phyloP scores from a whole-genome alignment of 2,329 filamentous ascomycete genomes.

The Clathrospora elynae region DNA sequence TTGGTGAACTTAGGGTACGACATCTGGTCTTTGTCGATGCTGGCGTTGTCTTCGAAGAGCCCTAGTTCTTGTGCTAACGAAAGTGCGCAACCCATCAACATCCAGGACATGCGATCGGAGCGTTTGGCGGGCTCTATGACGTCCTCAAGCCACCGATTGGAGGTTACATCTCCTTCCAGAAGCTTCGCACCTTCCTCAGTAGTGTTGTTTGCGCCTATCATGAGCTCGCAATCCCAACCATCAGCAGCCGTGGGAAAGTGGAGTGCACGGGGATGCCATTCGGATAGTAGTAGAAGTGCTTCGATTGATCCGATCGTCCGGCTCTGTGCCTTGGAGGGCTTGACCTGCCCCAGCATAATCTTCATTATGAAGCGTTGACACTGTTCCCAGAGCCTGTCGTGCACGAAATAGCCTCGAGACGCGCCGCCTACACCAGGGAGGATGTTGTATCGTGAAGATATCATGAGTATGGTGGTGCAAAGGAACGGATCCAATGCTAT shows the following conservation, averaged over 20 bases:
- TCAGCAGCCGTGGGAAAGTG: slow-evolving; percentile 60
- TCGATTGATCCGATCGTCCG: slow-evolving; percentile 60
- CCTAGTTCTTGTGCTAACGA: slow-evolving; percentile 60
- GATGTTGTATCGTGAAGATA: slow-evolving; percentile 58
- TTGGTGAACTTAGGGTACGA: slow-evolving; percentile 41
- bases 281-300: slow-evolving; percentile 59
- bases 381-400: slow-evolving; percentile 60
- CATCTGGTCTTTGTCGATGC: slow-evolving; percentile 43
- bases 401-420: slow-evolving; percentile 59
- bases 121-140: slow-evolving; percentile 60
- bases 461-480: slow-evolving; percentile 60
- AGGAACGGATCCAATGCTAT: slow-evolving; percentile 59
- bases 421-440: slow-evolving; percentile 48
- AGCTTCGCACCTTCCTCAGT: slow-evolving; percentile 43
- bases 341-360: slow-evolving; percentile 61
- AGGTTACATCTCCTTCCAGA: slow-evolving; percentile 44
- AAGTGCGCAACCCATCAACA: slow-evolving; percentile 60
- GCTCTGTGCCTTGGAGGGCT: slow-evolving; percentile 56
- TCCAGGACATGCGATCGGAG: slow-evolving; percentile 66
- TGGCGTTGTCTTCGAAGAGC: slow-evolving; percentile 53
- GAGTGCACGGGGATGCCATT: slow-evolving; percentile 62
- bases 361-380: slow-evolving; percentile 60
- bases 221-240: slow-evolving; percentile 61
- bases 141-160: slow-evolving; percentile 58
- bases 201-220: slow-evolving; percentile 51